Base-by-base conservation (phyloP, 306 rosid species). In the Glycyrrhiza uralensis region DNA sequence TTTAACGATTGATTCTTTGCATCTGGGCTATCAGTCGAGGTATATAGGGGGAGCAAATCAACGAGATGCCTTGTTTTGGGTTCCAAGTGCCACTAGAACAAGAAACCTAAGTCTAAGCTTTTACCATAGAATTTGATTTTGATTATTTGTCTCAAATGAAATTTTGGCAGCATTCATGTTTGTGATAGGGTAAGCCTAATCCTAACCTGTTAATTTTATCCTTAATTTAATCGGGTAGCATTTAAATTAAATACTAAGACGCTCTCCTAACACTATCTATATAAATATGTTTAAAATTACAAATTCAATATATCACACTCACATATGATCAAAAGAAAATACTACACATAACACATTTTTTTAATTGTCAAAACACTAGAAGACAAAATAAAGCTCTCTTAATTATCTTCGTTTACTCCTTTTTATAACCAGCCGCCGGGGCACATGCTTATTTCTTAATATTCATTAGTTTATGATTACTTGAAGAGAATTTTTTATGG, bases 371-470 rank as follows among this genome's bases (percentile, higher is more conserved):
- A 75, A 67, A 56, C 1, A 63, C 39, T 35, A 45, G 66, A 81
- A 41, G 82, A 81, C 85, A 54, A 77, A 82, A 45, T 18, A 73
- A 63, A 77, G 50, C 80, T 67, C 72, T 52, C 55, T 60, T 68
- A 49, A 54, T 54, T 54, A 45, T 61, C 10, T 64, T 47, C 4
- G 4, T 75, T 55, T 56, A 39, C 13, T 65, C 14, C 17, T 45
- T 68, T 44, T 55, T 7, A 64, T 78, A 42, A 69, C 35, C 72
- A 74, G 83, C 83, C 78, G 83, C 79, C 83, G 29, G 29, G 83
- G 17, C 49, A 78, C 80, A 63, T 82, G 75, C 72, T 63, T 62
- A 47, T 71, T 81, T 29, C 15, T 66, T 57, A 44, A 62, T 58
- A 50, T 49, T 71, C 29, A 46, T 26, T 18, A 46, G 69, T 17